Conservation (phyloP, 2,329 filamentous ascomycete species). For the Talaromyces sp. region DNA sequence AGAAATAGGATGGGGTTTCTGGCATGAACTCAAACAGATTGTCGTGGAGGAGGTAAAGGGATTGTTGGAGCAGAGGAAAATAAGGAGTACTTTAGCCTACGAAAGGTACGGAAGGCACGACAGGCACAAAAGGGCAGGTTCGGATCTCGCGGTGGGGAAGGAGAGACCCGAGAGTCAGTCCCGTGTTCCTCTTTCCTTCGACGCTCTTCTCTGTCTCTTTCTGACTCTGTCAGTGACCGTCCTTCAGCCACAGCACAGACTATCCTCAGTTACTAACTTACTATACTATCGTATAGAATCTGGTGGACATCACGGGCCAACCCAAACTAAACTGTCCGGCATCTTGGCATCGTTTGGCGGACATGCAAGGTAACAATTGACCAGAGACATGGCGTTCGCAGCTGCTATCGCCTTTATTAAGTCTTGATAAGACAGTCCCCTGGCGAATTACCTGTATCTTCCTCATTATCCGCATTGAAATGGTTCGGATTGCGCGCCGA, state of each 20-base stretch:
- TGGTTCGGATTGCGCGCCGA: background rate
- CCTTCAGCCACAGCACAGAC: background rate
- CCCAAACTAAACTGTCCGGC: background rate
- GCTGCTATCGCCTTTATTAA: background rate
- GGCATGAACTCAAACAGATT: background rate
- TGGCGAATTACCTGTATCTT: background rate
- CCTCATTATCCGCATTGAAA: no score
- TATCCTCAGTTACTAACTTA: background rate
- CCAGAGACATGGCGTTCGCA: background rate
- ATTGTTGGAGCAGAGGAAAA: background rate
- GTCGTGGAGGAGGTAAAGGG: background rate
- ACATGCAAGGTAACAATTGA: background rate
- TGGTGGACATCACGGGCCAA: background rate
- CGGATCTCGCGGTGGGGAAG: conserved; percentile 8
- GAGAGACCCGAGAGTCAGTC: background rate
- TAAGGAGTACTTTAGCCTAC: background rate
- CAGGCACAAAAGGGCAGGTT: background rate
- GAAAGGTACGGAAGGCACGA: background rate
- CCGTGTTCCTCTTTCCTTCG: background rate
- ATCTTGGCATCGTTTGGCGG: background rate
- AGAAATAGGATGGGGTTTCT: background rate
- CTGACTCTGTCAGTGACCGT: background rate
- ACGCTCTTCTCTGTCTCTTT: background rate
- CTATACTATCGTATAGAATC: no score
- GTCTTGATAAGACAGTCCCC: background rate